These are phyloP conservation scores for Colletotrichum sp. DNA, from an alignment of 2,329 filamentous ascomycete species.

Conservation along the genomic window DNA sequence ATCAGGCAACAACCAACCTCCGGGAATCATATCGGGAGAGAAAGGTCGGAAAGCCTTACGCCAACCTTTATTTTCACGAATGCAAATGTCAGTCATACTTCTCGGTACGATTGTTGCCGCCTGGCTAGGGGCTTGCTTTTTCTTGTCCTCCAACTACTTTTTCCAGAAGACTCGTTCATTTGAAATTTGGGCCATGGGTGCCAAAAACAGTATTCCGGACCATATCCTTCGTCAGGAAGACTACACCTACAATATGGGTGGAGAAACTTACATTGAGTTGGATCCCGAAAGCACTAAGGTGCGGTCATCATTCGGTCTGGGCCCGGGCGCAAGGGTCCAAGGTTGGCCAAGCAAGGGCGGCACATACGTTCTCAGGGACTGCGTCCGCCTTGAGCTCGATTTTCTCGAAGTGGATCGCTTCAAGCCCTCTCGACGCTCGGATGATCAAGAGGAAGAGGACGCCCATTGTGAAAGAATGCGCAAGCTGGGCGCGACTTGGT, in stretches of 20 bases:
- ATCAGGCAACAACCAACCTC: not conserved
- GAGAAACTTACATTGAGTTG: not conserved
- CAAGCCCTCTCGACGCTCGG: not conserved
- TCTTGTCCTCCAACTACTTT: not conserved
- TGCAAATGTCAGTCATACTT: not conserved
- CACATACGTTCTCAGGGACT: not conserved
- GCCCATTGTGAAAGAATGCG: not conserved
- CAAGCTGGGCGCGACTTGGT: not conserved
- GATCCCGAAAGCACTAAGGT: fast-evolving
- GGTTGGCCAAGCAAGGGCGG: not conserved
- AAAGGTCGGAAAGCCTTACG: not conserved
- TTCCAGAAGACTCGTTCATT: not conserved
- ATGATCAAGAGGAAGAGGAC: not conserved
- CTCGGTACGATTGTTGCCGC: not conserved
- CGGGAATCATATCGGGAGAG: not conserved
- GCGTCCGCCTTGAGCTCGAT: not conserved
- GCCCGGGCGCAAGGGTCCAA: not conserved
- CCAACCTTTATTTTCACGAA: not conserved
- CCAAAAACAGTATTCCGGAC: not conserved
- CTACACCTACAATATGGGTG: not conserved
- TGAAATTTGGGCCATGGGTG: not conserved
- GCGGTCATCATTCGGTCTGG: not conserved
- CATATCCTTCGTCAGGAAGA: not conserved
- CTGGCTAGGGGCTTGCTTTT: not conserved
- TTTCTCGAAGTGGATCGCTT: not conserved